phyloP scores from a whole-genome alignment of 345 rosid species.

The Boechera retrofracta region DNA sequence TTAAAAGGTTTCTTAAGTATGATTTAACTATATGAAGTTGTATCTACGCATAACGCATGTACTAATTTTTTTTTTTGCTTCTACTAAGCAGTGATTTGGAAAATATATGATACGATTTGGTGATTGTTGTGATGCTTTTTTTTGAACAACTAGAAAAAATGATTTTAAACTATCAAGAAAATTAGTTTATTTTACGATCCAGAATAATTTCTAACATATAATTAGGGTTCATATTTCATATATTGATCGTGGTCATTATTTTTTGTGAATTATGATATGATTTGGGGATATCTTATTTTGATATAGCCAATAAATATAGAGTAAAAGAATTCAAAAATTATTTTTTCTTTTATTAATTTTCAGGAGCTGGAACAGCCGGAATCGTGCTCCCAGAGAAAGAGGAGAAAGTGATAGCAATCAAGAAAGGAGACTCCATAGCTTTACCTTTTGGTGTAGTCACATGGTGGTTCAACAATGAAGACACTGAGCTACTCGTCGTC shows the following conservation, averaged over 20 bases:
- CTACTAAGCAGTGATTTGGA: background rate
- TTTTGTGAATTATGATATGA: background rate
- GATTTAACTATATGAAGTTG: background rate
- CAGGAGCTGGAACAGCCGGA: slow-evolving; percentile 86
- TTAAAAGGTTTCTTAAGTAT: background rate
- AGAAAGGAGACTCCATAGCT: slow-evolving; percentile 89
- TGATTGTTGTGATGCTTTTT: background rate
- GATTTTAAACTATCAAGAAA: background rate
- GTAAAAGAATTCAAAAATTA: background rate
- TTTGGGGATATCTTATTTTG: background rate
- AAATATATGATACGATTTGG: background rate
- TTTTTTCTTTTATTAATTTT: background rate
- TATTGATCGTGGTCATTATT: background rate
- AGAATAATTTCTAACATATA: background rate
- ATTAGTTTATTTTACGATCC: background rate
- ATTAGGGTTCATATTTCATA: background rate
- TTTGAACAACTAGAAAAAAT: too few species aligned
- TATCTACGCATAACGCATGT: too few species aligned
- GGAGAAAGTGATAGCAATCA: slow-evolving; percentile 79
- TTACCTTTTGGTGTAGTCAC: slow-evolving; percentile 88
- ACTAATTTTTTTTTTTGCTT: background rate
- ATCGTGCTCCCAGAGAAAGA: slow-evolving; percentile 86
- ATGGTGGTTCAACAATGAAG: slow-evolving; percentile 91
- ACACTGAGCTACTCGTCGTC: slow-evolving; percentile 73
- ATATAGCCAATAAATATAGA: background rate